Evolutionary conservation across 768 basidiomycete species (phyloP).

Genomic region (Fomitopsis pulvina): DNA sequence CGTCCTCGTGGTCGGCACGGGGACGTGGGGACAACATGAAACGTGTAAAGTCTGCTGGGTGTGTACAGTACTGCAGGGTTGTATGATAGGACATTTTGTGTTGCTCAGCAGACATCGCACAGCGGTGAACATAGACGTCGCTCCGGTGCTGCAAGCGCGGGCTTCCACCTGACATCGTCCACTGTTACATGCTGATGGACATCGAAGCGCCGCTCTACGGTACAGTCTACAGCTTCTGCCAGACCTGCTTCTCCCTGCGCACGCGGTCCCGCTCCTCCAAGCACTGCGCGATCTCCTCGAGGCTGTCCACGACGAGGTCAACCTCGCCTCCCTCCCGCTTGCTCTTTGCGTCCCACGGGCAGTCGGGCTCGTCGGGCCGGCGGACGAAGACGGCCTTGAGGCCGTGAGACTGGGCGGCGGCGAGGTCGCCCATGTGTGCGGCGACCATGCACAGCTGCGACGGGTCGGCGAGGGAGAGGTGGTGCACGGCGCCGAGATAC

Average conservation of each 20-base stretch:
- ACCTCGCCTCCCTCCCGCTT: constrained; percentile 53
- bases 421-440: constrained; percentile 52
- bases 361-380: constrained; percentile 32
- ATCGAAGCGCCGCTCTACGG: no score
- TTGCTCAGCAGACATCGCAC: no score
- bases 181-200: no score
- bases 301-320: constrained; percentile 47
- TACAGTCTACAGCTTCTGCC: no score
- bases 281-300: constrained; percentile 39
- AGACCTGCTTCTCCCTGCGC: not conserved
- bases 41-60: no score
- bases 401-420: constrained; percentile 35
- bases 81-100: no score
- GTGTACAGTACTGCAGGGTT: no score
- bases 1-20: no score
- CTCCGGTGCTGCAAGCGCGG: no score
- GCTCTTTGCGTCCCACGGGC: constrained; percentile 33
- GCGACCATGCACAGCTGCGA: constrained; percentile 58
- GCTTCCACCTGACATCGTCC: no score
- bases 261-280: constrained; percentile 4
- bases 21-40: no score
- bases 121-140: no score
- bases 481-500: constrained; percentile 42
- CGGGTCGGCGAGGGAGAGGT: constrained; percentile 39
- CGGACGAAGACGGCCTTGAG: constrained; percentile 56